Conservation (phyloP, 768 basidiomycete genomes). For the Leccinum broughii region DNA sequence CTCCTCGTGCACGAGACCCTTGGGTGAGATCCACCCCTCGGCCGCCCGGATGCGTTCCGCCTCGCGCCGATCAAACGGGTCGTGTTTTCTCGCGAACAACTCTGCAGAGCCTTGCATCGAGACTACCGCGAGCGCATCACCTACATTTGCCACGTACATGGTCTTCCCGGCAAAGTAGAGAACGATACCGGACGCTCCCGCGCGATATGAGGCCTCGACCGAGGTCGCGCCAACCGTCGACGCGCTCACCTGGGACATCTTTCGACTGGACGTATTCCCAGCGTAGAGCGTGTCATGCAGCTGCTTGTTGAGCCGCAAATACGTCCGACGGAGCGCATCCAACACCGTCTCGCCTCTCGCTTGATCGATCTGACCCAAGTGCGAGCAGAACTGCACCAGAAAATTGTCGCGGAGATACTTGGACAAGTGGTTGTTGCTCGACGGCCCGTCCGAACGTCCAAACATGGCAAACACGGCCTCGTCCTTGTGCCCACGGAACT, state of each 20-base stretch:
- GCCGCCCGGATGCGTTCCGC: conserved; percentile 84
- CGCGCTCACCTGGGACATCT: conserved; percentile 67
- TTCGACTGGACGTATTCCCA: conserved; percentile 47
- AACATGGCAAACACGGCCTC: conserved; percentile 98
- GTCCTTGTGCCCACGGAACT: conserved; percentile 72
- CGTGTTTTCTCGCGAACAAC: conserved; percentile 76
- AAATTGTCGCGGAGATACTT: conserved; percentile 88
- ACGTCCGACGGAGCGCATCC: conserved; percentile 85
- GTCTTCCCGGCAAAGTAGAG: conserved; percentile 80
- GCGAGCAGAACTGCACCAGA: conserved; percentile 55
- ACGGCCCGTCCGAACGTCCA: conserved; percentile 63
- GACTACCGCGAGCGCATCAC: conserved; percentile 84
- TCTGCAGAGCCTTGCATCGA: conserved; percentile 75
- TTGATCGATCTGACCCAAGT: conserved; percentile 49
- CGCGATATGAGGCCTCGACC: conserved; percentile 53
- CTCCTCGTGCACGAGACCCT: conserved; percentile 89
- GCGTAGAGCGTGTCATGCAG: conserved; percentile 68
- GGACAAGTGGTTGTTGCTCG: conserved; percentile 66
- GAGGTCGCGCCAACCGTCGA: conserved; percentile 36
- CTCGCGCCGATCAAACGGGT: conserved; percentile 86
- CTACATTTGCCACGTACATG: conserved; percentile 88
- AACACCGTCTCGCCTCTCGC: conserved; percentile 50
- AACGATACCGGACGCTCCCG: conserved; percentile 84
- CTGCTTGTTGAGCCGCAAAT: conserved; percentile 82
- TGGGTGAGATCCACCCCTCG: conserved; percentile 93